A percentile compares a stretch with the other conserved stretches of the same genome.
Conservation (phyloP, 225 moss, liverwort and hornwort genomes). For the Polytrichum formosum region DNA sequence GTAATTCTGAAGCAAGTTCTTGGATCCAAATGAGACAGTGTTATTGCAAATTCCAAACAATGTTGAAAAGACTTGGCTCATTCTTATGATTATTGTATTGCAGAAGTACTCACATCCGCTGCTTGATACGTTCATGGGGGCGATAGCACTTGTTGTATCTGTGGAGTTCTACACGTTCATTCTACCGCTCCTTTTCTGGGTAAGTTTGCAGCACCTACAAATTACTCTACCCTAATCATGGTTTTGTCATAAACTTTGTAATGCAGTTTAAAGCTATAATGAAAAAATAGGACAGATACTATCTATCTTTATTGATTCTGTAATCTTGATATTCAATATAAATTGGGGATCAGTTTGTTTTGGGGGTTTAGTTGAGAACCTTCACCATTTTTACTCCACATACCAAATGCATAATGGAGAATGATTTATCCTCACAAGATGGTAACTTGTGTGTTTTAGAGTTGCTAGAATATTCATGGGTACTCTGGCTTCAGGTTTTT, state of each 20-base stretch:
- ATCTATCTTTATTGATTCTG: neutral
- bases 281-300: neutral
- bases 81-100: slow-evolving; percentile 3
- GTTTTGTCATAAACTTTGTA: neutral
- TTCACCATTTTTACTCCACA: no score
- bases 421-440: no score
- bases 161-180: slow-evolving; percentile 84
- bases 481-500: neutral
- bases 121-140: slow-evolving; percentile 58
- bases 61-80: neutral
- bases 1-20: neutral
- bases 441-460: neutral
- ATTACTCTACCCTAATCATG: neutral
- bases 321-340: neutral
- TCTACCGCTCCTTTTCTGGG: slow-evolving; percentile 92
- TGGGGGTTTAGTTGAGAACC: neutral
- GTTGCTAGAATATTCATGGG: slow-evolving; percentile 4
- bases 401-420: no score
- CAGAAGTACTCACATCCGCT: slow-evolving; percentile 57
- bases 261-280: neutral
- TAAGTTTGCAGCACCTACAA: slow-evolving; percentile 19
- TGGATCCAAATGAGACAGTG: neutral
- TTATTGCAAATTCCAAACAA: neutral
- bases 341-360: neutral
- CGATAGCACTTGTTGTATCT: slow-evolving; percentile 70